phyloP scores from a whole-genome alignment of 768 basidiomycete species.

The Lentinula raphanica region DNA sequence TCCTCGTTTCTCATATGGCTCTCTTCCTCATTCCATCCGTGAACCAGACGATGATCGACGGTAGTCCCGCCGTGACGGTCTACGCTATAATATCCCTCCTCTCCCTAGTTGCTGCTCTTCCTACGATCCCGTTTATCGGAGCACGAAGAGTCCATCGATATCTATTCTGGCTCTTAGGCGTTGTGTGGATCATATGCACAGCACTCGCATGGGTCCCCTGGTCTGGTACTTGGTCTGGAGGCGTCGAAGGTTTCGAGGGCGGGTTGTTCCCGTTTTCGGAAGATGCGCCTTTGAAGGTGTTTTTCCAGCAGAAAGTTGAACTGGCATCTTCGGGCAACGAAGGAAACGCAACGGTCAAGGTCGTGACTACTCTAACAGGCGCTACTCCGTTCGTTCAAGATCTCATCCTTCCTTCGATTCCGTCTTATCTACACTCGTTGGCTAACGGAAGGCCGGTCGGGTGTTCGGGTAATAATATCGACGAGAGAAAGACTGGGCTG shows the following conservation, averaged over 20 bases:
- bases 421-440: conserved; percentile 29
- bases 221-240: conserved; percentile 9
- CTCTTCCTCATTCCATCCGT: conserved; percentile 42
- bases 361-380: conserved; percentile 41
- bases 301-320: conserved; percentile 59
- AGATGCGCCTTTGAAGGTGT: conserved; percentile 60
- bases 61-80: conserved; percentile 26
- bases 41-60: conserved; percentile 60
- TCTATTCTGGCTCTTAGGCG: not conserved
- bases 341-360: conserved; percentile 14
- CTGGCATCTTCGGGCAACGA: conserved; percentile 21
- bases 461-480: not conserved
- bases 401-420: conserved; percentile 43
- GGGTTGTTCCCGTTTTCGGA: conserved; percentile 58
- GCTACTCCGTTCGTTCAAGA: conserved; percentile 36
- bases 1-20: conserved; percentile 47
- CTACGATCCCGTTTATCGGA: conserved; percentile 53
- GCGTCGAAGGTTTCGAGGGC: not conserved
- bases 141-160: conserved; percentile 1
- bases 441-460: not conserved
- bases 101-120: conserved; percentile 48
- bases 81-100: conserved; percentile 29
- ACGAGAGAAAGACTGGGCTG: conserved; percentile 28
- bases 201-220: conserved; percentile 19
- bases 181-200: not conserved